Percentiles rank a stretch among this genome's conserved stretches.
Evolutionary conservation across 1,284 basidiomycete species (phyloP).

Genomic region (Phylloporus sp.): DNA sequence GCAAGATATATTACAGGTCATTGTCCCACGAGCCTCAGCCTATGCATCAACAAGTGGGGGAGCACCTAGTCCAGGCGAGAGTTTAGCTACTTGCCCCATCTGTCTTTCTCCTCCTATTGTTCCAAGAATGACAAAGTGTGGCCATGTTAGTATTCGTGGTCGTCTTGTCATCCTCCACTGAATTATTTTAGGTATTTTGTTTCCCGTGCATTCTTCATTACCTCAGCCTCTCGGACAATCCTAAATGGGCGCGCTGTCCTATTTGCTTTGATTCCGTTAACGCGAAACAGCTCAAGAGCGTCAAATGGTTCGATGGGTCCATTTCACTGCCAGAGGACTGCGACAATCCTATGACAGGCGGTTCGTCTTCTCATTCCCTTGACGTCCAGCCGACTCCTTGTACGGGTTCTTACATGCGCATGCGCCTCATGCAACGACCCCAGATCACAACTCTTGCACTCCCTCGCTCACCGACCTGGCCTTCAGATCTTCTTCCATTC

Average conservation of each 20-base stretch:
- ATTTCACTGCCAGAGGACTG: conserved; percentile 40
- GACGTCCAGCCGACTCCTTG: conserved; percentile 42
- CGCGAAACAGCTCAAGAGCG: conserved; percentile 90
- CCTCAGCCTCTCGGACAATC: conserved; percentile 79
- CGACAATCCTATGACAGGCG: conserved; percentile 40
- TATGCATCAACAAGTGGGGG: conserved; percentile 54
- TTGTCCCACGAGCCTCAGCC: conserved; percentile 82
- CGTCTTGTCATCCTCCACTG: conserved; percentile 20
- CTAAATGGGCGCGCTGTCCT: conserved; percentile 89
- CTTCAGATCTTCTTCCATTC: conserved; percentile 87
- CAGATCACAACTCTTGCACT: conserved; percentile 96
- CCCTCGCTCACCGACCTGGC: conserved; percentile 92
- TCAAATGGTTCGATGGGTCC: conserved; percentile 78
- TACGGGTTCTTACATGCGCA: conserved; percentile 65
- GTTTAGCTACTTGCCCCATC: conserved; percentile 87
- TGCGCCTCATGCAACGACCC: conserved; percentile 93
- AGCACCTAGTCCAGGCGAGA: conserved; percentile 50
- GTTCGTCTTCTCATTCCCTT: conserved; percentile 51
- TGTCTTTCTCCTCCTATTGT: conserved; percentile 91
- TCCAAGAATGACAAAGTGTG: conserved; percentile 96
- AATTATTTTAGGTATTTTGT: conserved; percentile 71
- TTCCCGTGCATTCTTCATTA: conserved; percentile 94
- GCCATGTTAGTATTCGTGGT: conserved; percentile 73
- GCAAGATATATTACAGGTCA: conserved; percentile 95
- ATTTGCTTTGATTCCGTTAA: conserved; percentile 96